Conservation (phyloP, 202 grass and related monocot genomes). For the Saccharum hybrid region DNA sequence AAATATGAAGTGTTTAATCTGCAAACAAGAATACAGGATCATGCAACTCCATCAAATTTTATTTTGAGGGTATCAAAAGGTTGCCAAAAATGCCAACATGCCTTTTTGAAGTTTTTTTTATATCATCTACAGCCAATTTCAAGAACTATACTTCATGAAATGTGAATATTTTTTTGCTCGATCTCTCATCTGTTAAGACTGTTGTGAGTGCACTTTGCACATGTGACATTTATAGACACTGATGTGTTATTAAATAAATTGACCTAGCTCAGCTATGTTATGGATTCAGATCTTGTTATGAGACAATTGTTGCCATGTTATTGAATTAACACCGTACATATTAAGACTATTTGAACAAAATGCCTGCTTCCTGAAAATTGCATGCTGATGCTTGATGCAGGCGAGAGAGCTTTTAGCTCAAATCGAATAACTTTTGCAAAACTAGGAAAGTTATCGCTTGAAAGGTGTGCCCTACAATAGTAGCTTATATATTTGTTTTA, state of each 20-base stretch:
- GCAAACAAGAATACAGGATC: background rate
- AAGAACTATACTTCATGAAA: background rate
- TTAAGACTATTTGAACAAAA: background rate
- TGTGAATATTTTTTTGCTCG: background rate
- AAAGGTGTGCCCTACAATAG: slow-evolving; percentile 37
- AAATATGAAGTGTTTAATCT: background rate
- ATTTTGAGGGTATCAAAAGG: background rate
- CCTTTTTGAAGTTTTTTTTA: background rate
- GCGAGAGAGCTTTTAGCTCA: slow-evolving; percentile 42
- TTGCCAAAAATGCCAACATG: background rate
- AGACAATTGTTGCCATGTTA: background rate
- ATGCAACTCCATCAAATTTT: background rate
- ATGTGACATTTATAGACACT: slow-evolving; percentile 5
- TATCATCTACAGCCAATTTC: background rate
- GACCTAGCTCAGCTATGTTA: background rate
- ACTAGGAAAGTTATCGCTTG: slow-evolving; percentile 18
- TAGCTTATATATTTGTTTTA: slow-evolving; percentile 23
- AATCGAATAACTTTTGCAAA: slow-evolving; percentile 36
- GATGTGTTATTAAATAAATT: background rate
- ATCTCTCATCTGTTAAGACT: background rate
- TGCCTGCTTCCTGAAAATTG: slow-evolving; percentile 33
- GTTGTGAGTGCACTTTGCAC: background rate
- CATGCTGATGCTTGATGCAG: slow-evolving; percentile 47
- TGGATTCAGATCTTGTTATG: background rate
- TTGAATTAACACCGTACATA: background rate